phyloP scores from a whole-genome alignment of 2,329 filamentous ascomycete species.

The Exophiala sp. region DNA sequence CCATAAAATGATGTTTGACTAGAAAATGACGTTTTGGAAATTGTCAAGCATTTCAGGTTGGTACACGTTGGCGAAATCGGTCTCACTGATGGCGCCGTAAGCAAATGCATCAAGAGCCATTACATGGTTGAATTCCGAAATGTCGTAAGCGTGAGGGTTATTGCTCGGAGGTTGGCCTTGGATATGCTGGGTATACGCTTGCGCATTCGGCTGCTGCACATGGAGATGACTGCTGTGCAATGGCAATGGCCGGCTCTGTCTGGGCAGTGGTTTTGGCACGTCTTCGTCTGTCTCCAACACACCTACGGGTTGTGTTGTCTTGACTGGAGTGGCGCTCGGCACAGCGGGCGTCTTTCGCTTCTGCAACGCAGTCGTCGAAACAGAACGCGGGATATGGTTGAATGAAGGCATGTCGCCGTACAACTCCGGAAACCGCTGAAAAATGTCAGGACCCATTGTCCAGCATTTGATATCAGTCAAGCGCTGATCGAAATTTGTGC shows the following conservation, averaged over 20 bases:
- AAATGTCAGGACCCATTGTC: conserved; percentile 26
- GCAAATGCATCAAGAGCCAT: conserved; percentile 21
- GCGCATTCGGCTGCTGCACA: neutral
- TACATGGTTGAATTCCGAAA: conserved; percentile 11
- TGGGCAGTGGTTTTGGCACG: neutral
- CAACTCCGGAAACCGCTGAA: conserved; percentile 25
- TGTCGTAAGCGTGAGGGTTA: conserved; percentile 12
- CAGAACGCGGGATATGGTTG: conserved; percentile 15
- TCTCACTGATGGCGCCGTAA: conserved; percentile 18
- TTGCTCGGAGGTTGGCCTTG: neutral
- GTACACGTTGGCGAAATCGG: conserved; percentile 18
- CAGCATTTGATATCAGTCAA: conserved; percentile 25
- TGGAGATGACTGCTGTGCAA: neutral
- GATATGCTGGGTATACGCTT: neutral
- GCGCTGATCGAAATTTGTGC: conserved; percentile 24
- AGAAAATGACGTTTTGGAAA: conserved; percentile 17
- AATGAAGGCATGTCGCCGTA: conserved; percentile 25
- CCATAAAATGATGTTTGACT: neutral
- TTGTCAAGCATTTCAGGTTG: conserved; percentile 12
- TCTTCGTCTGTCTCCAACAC: conserved; percentile 3
- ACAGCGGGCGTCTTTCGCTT: conserved; percentile 3
- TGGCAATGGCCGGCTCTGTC: neutral
- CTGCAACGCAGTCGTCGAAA: neutral
- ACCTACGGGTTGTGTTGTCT: neutral
- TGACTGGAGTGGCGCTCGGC: neutral